Base-by-base conservation (phyloP, 1,139 yeast genomes). In the Pichia inconspicua region DNA sequence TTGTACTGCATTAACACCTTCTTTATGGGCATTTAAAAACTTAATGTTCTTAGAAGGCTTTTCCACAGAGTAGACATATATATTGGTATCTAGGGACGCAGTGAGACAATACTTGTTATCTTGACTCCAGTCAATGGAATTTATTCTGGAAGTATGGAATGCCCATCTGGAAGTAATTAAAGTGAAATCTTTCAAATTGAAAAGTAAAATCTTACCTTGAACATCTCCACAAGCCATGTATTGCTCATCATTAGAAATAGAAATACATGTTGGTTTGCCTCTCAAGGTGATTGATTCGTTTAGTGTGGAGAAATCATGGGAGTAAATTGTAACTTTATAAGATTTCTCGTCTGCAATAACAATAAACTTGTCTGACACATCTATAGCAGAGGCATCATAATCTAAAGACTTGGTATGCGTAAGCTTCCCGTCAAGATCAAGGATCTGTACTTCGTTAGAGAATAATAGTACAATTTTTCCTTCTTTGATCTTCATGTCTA, bases 151-250 rank as follows among this genome's bases (percentile, higher is more conserved):
- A 3, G 90, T 84, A 64, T 94, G 97, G 80, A 86, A 90, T 0
- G 95, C 84, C 99, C 99, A 92, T 62, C 97, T 78, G 0, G 94
- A 80, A 1, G 97, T 89, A 42, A 84, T 78, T 8, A 86, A 71
- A 8, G 75, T 60, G 40, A 73, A 77, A 43, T 80, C 80, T 1
- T 67, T 65, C 17, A 78, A 64, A 52, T 80, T 75, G 66, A 80
- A 88, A 31, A 88, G 71, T 14, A 82, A 69, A 56, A 88, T 86
- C 64, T 92, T 92, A 38, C 98, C 98, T 43, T 84, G 71, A 4
- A 77, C 72, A 61, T 90, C 97, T 45, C 97, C 97, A 25, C 84
- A 87, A 0, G 97, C 97, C 27, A 84, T 71, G 53, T 71, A 75
- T 51, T 73, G 67, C 12, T 80, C 84, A 56, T 82, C 72, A 6